Evolutionary conservation across 305 asterid genomes (phyloP).

Genomic region (Fraxinus floribunda): DNA sequence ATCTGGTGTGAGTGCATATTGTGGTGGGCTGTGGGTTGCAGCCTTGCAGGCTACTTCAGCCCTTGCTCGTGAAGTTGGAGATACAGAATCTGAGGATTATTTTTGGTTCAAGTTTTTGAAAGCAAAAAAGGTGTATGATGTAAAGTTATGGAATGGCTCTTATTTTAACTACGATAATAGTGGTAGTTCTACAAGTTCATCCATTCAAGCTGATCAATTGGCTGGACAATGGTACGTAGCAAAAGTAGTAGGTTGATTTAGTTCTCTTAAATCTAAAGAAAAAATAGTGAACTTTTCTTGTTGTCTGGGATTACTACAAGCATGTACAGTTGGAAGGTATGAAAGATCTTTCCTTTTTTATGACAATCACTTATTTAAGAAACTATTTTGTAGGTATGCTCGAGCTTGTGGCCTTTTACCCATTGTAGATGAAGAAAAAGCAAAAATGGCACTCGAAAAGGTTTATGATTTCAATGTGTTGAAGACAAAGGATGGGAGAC

Average conservation of each 20-base stretch:
- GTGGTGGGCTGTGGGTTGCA: conserved; percentile 99
- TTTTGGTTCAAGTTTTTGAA: conserved; percentile 75
- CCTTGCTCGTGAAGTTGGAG: conserved; percentile 80
- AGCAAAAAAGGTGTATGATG: conserved; percentile 75
- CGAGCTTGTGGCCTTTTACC: conserved; percentile 85
- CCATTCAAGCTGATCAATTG: conserved; percentile 94
- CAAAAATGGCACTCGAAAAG: conserved; percentile 62
- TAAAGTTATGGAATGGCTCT: conserved; percentile 83
- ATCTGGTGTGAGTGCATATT: conserved; percentile 87
- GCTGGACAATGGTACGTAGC: conserved; percentile 87
- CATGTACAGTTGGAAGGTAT: neutral
- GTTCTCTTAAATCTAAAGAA: neutral
- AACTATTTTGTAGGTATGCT: conserved; percentile 67
- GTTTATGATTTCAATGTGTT: conserved; percentile 74
- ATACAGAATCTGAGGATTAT: conserved; percentile 72
- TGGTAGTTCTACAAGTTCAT: conserved; percentile 62
- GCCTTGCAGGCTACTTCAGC: conserved; percentile 93
- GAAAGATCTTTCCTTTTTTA: neutral
- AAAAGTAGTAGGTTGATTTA: neutral
- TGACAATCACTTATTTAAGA: neutral
- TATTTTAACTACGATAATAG: conserved; percentile 82
- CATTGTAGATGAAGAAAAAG: conserved; percentile 81
- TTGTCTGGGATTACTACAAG: neutral
- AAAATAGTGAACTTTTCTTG: neutral
- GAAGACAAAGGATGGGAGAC: conserved; percentile 70